phyloP scores from a whole-genome alignment of 1,284 basidiomycete genomes.

The Inonotus obliquus region DNA sequence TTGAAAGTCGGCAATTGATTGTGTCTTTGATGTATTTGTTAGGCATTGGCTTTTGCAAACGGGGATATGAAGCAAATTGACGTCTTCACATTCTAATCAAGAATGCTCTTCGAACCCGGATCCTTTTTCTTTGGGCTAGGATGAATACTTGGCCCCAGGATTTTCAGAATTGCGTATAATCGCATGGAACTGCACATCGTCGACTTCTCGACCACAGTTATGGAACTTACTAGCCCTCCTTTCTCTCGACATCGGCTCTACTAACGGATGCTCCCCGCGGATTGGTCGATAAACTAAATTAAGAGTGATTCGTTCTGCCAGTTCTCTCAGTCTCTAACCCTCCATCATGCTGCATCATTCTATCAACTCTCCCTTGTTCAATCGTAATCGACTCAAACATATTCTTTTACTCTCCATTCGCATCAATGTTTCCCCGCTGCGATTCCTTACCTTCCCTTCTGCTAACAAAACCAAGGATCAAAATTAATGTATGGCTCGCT shows the following conservation, averaged over 20 bases:
- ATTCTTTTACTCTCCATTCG: not conserved
- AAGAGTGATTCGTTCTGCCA: too few species aligned
- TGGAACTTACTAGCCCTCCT: not conserved
- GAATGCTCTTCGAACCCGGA: not conserved
- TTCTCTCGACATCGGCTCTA: not conserved
- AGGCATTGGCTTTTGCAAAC: conserved; percentile 22
- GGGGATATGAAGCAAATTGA: conserved; percentile 26
- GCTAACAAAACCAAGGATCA: not conserved
- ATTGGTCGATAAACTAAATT: not conserved
- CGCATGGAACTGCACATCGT: too few species aligned
- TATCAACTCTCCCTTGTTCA: too few species aligned
- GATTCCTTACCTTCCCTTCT: not conserved
- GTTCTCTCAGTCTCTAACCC: not conserved
- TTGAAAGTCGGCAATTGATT: not conserved
- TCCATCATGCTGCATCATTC: not conserved
- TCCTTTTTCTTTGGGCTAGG: too few species aligned
- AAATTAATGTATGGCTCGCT: not conserved
- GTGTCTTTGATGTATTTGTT: not conserved
- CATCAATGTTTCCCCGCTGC: not conserved
- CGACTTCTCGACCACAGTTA: not conserved
- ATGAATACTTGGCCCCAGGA: too few species aligned
- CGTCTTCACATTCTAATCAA: conserved; percentile 26
- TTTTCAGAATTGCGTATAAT: too few species aligned
- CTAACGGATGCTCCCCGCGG: not conserved
- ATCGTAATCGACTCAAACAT: not conserved